Conservation (phyloP, 2,329 filamentous ascomycete genomes). For the Trichoderma koningiopsis region DNA sequence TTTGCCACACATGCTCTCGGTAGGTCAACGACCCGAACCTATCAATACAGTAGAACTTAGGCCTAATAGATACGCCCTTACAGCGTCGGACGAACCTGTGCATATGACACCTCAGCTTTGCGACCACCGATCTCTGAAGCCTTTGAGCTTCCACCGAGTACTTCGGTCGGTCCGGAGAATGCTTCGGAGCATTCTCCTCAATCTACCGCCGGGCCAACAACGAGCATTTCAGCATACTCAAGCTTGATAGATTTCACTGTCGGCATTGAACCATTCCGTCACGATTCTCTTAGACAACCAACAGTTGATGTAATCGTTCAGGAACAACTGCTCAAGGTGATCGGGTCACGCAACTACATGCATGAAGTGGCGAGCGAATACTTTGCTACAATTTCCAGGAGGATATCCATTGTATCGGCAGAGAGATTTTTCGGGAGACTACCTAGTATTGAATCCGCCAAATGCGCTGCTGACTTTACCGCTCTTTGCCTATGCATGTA, state of each 20-base stretch:
- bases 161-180: not conserved
- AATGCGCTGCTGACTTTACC: not conserved
- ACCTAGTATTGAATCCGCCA: not conserved
- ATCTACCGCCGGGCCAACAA: not conserved
- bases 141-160: too few species aligned
- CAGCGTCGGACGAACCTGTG: not conserved
- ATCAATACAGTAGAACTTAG: not conserved
- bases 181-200: not conserved
- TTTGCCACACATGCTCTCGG: not conserved
- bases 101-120: not conserved
- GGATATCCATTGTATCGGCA: not conserved
- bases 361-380: not conserved
- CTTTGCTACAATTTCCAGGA: not conserved
- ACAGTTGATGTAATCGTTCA: constrained; percentile 5
- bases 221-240: not conserved
- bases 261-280: not conserved
- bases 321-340: not conserved
- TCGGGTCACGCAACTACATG: not conserved
- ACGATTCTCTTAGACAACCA: not conserved
- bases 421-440: not conserved
- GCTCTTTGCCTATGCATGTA: not conserved
- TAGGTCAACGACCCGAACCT: not conserved
- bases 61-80: not conserved
- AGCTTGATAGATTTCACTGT: not conserved
- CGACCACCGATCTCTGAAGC: too few species aligned